Base-by-base conservation (phyloP, 1,139 yeast species). In the Suhomyces taliae region DNA sequence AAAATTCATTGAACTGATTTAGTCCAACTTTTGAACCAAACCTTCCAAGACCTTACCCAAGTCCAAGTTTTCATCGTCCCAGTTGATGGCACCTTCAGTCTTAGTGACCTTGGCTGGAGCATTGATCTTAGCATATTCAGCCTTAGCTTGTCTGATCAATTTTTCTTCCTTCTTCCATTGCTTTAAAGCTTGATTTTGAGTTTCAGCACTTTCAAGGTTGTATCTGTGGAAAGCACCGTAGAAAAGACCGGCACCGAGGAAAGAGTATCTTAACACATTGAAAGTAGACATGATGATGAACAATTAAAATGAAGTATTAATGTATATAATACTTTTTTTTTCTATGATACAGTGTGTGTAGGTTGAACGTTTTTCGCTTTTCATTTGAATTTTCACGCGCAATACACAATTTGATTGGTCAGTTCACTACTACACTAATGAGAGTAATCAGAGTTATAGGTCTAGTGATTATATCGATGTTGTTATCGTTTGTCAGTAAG, bases 51-150 rank as follows among this genome's bases (percentile, higher is more conserved):
- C 79, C 54, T 62, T 63, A 37, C 78, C 97, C 57, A 87, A 78
- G 68, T 91, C 97, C 69, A 90, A 81, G 76, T 90, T 87, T 59
- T 95, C 95, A 71, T 90, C 96, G 62, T 89, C 95, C 70, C 91
- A 79, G 73, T 90, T 85, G 58, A 88, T 74, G 48, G 84, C 73
- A 34, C 76, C 74, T 19, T 64, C 47, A 14, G 60, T 49, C 27
- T 60, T 49, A 48, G 70, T 66, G 67, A 70, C 66, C 32, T 29
- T 29, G 60, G 74, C 71, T 57, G 79, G 79, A 37, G 69, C 55
- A 24, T 63, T 56, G 70, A 86, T 78, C 68, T 81, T 86, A 59
- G 90, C 90, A 71, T 79, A 93, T 74, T 88, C 91, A 47, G 84
- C 86, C 78, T 89, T 90, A 57, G 98, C 98, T 68, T 90, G 85